Evolutionary conservation across 2,329 filamentous ascomycete genomes (phyloP).

Genomic region (Pyrenochaeta sp.): DNA sequence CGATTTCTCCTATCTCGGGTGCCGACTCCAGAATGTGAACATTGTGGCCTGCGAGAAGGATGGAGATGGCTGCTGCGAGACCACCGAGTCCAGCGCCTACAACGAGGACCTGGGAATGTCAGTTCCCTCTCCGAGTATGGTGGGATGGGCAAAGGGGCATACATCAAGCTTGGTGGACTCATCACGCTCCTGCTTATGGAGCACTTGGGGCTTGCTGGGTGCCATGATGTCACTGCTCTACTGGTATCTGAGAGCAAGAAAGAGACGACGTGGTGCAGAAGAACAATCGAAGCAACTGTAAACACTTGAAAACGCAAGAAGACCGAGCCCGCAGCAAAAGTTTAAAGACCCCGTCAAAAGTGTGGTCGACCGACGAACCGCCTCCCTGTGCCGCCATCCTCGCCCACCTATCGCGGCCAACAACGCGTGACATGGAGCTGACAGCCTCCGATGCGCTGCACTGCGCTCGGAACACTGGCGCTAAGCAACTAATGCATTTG

Average conservation of each 20-base stretch:
- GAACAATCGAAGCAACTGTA: no score
- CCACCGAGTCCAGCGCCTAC: constrained; percentile 66
- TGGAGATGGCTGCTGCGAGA: constrained; percentile 59
- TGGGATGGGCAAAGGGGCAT: constrained; percentile 1
- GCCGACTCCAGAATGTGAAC: constrained; percentile 60
- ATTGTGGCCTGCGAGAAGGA: constrained; percentile 55
- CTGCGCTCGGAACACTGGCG: constrained; percentile 7
- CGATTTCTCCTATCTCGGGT: constrained; percentile 56
- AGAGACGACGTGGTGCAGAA: no score
- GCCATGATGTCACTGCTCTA: constrained; percentile 31
- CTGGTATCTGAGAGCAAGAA: no score
- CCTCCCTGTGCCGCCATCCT: constrained; percentile 24
- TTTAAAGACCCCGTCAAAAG: constrained; percentile 8
- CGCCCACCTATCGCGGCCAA: constrained; percentile 27
- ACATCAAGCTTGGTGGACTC: constrained; percentile 36
- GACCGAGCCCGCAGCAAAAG: no score
- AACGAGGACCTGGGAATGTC: constrained; percentile 52
- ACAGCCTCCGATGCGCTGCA: constrained; percentile 8
- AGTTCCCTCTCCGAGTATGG: background rate
- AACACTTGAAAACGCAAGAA: no score
- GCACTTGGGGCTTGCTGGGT: constrained; percentile 31
- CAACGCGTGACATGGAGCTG: constrained; percentile 16
- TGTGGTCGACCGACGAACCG: constrained; percentile 11
- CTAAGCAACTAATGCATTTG: constrained; percentile 15
- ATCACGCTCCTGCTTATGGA: constrained; percentile 35